Percentiles rank a stretch among this genome's conserved stretches.
Evolutionary conservation across 2,329 filamentous ascomycete species (phyloP).

Genomic region (Harringtonia aguacate): DNA sequence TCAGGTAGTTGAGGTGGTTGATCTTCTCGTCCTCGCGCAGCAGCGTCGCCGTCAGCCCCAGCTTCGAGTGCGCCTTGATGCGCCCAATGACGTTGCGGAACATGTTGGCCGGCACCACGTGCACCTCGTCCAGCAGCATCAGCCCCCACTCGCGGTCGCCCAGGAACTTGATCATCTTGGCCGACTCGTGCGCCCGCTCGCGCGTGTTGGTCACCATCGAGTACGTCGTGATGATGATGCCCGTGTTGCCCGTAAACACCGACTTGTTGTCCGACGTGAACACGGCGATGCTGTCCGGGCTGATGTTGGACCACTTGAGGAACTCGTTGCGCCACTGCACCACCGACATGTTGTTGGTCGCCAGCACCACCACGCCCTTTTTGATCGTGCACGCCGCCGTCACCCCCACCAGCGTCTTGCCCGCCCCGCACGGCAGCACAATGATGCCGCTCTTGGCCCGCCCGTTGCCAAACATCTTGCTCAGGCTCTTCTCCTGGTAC

Average conservation of each 20-base stretch:
- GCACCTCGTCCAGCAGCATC: slow-evolving; percentile 94
- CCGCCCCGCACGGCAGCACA: slow-evolving; percentile 89
- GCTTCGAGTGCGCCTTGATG: slow-evolving; percentile 90
- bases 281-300: slow-evolving; percentile 83
- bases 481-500: slow-evolving; percentile 94
- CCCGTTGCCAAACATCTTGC: slow-evolving; percentile 99
- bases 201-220: slow-evolving; percentile 95
- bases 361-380: slow-evolving; percentile 90
- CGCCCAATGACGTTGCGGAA: slow-evolving; percentile 89
- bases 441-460: slow-evolving; percentile 96
- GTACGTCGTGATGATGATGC: slow-evolving; percentile 95
- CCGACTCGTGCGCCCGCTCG: slow-evolving; percentile 79
- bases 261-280: slow-evolving; percentile 91
- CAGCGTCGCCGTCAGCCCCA: slow-evolving; percentile 87
- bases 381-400: slow-evolving; percentile 97
- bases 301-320: slow-evolving; percentile 93
- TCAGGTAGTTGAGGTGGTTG: slow-evolving; percentile 90
- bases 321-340: slow-evolving; percentile 97
- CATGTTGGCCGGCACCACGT: slow-evolving; percentile 94
- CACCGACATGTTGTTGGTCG: slow-evolving; percentile 95
- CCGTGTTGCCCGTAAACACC: slow-evolving; percentile 75
- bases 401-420: slow-evolving; percentile 96
- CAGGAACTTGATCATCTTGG: slow-evolving; percentile 97
- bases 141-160: slow-evolving; percentile 87
- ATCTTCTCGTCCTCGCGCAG: slow-evolving; percentile 98